Conservation (phyloP, 1,139 yeast genomes). For the Geotrichum bryndzae region DNA sequence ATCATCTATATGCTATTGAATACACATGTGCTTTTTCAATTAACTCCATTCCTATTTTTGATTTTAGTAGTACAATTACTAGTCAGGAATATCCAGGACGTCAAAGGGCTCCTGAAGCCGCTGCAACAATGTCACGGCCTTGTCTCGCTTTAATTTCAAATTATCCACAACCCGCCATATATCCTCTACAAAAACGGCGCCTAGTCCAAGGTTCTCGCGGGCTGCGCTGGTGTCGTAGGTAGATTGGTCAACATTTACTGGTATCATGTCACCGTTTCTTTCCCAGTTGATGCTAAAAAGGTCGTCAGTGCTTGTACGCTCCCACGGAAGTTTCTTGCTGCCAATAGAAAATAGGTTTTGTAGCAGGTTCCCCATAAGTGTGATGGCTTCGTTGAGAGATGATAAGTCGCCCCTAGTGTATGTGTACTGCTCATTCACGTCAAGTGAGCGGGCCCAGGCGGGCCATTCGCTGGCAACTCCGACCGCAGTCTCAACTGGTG, state of each 20-base stretch:
- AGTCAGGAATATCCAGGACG: background rate
- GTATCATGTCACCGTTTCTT: background rate
- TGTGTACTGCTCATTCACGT: slow-evolving; percentile 48
- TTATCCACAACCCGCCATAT: background rate
- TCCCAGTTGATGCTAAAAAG: background rate
- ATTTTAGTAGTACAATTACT: background rate
- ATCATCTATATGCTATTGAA: background rate
- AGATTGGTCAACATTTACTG: background rate
- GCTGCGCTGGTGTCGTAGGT: background rate
- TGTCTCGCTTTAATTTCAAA: background rate
- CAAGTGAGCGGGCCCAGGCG: slow-evolving; percentile 47
- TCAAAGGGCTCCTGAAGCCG: slow-evolving; percentile 7
- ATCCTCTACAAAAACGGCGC: background rate
- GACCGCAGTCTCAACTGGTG: slow-evolving; percentile 40
- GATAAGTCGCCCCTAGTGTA: slow-evolving; percentile 41
- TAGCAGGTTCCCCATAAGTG: slow-evolving; percentile 29
- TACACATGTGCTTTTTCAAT: background rate
- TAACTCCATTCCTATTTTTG: background rate
- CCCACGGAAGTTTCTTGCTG: slow-evolving; percentile 9
- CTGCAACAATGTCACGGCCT: background rate
- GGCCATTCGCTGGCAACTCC: slow-evolving; percentile 32
- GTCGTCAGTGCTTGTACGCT: background rate
- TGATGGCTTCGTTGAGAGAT: slow-evolving; percentile 35
- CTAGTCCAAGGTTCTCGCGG: background rate
- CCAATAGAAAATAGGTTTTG: slow-evolving; percentile 14